Conservation (phyloP, 2,329 filamentous ascomycete species). For the Ceratocystis papillata region DNA sequence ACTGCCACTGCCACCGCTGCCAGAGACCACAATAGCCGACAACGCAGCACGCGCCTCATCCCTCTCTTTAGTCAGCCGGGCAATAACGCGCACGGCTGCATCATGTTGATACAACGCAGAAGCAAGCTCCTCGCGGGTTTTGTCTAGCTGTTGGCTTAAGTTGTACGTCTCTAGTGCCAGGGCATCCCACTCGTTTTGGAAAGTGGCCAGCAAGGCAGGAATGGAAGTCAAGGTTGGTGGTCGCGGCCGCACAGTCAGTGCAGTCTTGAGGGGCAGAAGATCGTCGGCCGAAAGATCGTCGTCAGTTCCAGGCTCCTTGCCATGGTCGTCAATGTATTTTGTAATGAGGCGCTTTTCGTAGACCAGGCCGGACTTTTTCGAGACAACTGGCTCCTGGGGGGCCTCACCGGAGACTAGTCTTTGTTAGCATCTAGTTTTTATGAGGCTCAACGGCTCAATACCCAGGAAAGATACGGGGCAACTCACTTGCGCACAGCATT, state of each 20-base stretch:
- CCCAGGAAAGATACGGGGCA: background rate
- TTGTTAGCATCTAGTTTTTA: background rate
- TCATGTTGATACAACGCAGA: conserved; percentile 95
- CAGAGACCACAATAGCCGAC: conserved; percentile 67
- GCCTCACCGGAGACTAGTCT: conserved; percentile 81
- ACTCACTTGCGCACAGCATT: conserved; percentile 43
- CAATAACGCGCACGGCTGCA: conserved; percentile 91
- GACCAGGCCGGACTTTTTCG: conserved; percentile 83
- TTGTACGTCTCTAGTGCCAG: conserved; percentile 85
- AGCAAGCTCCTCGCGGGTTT: conserved; percentile 86
- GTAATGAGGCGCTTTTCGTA: conserved; percentile 95
- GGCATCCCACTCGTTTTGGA: conserved; percentile 98
- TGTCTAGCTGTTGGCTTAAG: conserved; percentile 74
- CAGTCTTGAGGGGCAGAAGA: conserved; percentile 74
- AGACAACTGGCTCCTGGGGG: conserved; percentile 88
- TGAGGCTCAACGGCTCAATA: too few species aligned
- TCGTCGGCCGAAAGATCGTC: conserved; percentile 76
- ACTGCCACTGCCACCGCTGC: conserved; percentile 34
- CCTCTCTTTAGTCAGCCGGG: conserved; percentile 75
- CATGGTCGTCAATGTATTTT: conserved; percentile 85
- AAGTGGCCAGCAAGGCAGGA: conserved; percentile 81
- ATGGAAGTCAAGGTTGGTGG: conserved; percentile 93
- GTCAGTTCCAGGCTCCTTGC: conserved; percentile 81
- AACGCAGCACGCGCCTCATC: conserved; percentile 87
- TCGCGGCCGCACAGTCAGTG: conserved; percentile 73